A percentile compares a stretch with the other conserved stretches of the same genome.
Conservation (phyloP, 2,329 filamentous ascomycete genomes). For the Trichothecium roseum region DNA sequence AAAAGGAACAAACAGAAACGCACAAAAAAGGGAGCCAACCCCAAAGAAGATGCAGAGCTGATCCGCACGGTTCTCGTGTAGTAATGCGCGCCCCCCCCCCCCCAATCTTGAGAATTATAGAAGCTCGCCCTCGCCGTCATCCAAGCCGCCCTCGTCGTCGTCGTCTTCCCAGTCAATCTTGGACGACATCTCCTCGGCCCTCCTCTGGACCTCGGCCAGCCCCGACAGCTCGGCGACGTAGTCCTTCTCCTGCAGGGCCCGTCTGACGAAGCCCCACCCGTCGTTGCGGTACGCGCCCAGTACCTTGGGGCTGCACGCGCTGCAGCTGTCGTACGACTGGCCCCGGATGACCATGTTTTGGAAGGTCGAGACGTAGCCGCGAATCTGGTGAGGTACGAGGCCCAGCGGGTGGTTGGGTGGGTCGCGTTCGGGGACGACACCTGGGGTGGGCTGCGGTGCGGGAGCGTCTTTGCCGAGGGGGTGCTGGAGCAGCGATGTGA, state of each 20-base stretch:
- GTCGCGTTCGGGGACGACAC: slow-evolving; percentile 39
- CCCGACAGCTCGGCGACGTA: slow-evolving; percentile 72
- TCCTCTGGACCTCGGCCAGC: slow-evolving; percentile 58
- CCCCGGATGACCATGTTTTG: slow-evolving; percentile 65
- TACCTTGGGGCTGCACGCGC: slow-evolving; percentile 65
- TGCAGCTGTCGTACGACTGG: slow-evolving; percentile 69
- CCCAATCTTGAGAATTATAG: slow-evolving; percentile 14
- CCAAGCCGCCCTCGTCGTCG: slow-evolving; percentile 35
- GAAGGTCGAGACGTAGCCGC: slow-evolving; percentile 66
- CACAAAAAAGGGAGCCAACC: too few relatives aligned
- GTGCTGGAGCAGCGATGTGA: slow-evolving; percentile 82
- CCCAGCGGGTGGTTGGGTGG: slow-evolving; percentile 51
- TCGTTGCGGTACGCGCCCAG: slow-evolving; percentile 55
- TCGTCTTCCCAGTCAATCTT: slow-evolving; percentile 54
- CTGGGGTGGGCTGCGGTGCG: slow-evolving; percentile 35
- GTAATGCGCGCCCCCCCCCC: too few relatives aligned
- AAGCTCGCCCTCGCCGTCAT: slow-evolving; percentile 45
- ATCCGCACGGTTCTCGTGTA: too few relatives aligned
- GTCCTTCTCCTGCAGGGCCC: slow-evolving; percentile 62
- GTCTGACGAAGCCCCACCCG: slow-evolving; percentile 69
- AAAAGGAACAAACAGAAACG: too few relatives aligned
- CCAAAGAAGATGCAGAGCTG: too few relatives aligned
- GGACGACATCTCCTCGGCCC: slow-evolving; percentile 38
- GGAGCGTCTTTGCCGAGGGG: slow-evolving; percentile 56
- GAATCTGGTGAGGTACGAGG: slow-evolving; percentile 69